These are phyloP conservation scores for Colletotrichum ledebouriae DNA, from an alignment of 2,329 filamentous ascomycete species.

Conservation along the genomic window DNA sequence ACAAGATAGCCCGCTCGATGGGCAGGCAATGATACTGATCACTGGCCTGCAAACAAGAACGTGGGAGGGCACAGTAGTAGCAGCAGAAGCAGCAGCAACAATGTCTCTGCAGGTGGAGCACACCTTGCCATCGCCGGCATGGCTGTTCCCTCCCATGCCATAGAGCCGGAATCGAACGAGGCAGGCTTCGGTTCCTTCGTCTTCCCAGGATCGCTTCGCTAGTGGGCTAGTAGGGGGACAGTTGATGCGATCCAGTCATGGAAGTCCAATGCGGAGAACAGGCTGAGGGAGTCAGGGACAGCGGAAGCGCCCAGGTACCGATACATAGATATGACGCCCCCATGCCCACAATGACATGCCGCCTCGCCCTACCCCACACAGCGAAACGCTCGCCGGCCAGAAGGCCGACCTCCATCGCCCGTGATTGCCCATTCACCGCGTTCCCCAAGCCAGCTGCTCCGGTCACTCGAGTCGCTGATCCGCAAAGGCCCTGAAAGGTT, in stretches of 20 bases:
- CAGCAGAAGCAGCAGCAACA: constrained; percentile 2
- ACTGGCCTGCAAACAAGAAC: constrained; percentile 1
- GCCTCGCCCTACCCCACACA: constrained; percentile 37
- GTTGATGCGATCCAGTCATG: constrained; percentile 41
- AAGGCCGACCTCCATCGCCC: constrained; percentile 18
- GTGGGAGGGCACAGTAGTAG: not conserved
- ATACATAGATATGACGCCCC: constrained; percentile 22
- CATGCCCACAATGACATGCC: constrained; percentile 34
- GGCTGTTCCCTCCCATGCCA: not conserved
- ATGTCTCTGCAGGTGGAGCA: constrained; percentile 27
- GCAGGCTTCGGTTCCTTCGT: constrained; percentile 33
- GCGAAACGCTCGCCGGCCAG: constrained; percentile 35
- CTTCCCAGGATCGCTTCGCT: constrained; percentile 29
- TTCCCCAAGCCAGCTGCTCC: constrained; percentile 31
- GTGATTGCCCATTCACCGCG: constrained; percentile 20
- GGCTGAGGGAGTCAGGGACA: constrained; percentile 9
- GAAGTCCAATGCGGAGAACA: constrained; percentile 39
- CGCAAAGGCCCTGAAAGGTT: constrained; percentile 38
- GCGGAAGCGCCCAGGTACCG: constrained; percentile 25
- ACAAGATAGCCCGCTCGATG: not conserved
- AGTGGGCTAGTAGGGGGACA: constrained; percentile 29
- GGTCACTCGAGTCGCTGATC: constrained; percentile 43
- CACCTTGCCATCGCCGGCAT: constrained; percentile 36
- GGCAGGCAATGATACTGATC: constrained; percentile 2
- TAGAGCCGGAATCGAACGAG: constrained; percentile 29